phyloP scores from a whole-genome alignment of 2,329 filamentous ascomycete genomes.

The Nothomitra cinnamomea region DNA sequence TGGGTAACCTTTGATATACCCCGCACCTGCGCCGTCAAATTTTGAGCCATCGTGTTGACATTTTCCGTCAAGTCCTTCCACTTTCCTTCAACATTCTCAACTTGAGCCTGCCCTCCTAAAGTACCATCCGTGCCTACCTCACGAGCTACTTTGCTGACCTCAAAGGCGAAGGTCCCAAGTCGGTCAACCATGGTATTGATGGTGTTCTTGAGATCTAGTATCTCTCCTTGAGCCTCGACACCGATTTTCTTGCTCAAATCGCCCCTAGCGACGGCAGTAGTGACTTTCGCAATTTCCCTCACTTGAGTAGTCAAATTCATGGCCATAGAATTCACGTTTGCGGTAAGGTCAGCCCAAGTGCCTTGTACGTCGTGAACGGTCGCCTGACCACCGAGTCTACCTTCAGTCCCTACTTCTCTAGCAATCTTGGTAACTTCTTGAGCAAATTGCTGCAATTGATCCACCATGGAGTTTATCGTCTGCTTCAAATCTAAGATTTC shows the following conservation, averaged over 20 bases:
- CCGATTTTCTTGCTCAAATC: constrained; percentile 94
- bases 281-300: constrained; percentile 91
- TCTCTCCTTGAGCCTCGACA: constrained; percentile 85
- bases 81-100: constrained; percentile 48
- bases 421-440: constrained; percentile 94
- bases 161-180: constrained; percentile 45
- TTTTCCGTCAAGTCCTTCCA: constrained; percentile 52
- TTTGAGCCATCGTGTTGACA: constrained; percentile 50
- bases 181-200: constrained; percentile 53
- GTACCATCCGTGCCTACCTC: constrained; percentile 48
- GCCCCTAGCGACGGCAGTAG: constrained; percentile 83
- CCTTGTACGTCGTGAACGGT: constrained; percentile 93
- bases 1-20: constrained; percentile 90
- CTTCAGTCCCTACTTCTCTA: constrained; percentile 90
- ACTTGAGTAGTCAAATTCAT: constrained; percentile 97
- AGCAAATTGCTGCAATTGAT: constrained; percentile 90
- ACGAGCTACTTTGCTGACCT: constrained; percentile 47
- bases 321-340: constrained; percentile 96
- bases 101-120: constrained; percentile 45
- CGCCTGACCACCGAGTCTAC: constrained; percentile 82
- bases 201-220: constrained; percentile 85
- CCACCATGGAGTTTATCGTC: constrained; percentile 98
- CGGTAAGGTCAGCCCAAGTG: constrained; percentile 90
- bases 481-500: constrained; percentile 92
- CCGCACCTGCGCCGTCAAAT: constrained; percentile 53